Evolutionary conservation across 2,329 filamentous ascomycete species (phyloP).

Genomic region (Neocucurbitaria cava): DNA sequence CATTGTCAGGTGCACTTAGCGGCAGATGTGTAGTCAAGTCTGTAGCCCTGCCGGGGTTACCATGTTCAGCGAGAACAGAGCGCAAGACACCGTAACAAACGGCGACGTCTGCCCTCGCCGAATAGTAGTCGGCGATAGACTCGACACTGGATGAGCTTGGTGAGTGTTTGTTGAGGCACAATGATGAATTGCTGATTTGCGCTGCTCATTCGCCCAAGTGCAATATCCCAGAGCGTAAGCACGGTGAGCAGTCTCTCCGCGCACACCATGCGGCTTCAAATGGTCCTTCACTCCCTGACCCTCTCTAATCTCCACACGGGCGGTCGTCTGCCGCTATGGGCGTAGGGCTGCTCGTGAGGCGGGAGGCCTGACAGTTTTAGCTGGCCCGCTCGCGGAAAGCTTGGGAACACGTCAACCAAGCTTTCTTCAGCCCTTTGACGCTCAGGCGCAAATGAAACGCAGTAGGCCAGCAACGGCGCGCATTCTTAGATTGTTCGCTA

Average conservation of each 20-base stretch:
- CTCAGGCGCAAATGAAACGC: conserved; percentile 20
- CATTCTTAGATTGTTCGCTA: conserved; percentile 9
- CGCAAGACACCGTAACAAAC: conserved; percentile 6
- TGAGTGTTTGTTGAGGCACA: conserved; percentile 14
- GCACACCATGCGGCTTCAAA: conserved; percentile 28
- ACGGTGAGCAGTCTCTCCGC: conserved; percentile 42
- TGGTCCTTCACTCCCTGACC: conserved; percentile 26
- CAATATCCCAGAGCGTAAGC: conserved; percentile 40
- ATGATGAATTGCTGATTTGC: conserved; percentile 9
- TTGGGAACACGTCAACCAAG: conserved; percentile 42
- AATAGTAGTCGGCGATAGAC: conserved; percentile 15
- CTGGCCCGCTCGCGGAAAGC: conserved; percentile 29
- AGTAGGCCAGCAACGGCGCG: conserved; percentile 4
- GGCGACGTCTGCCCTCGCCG: conserved; percentile 13
- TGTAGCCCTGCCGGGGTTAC: conserved; percentile 16
- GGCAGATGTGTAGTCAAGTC: conserved; percentile 28
- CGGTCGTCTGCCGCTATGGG: conserved; percentile 28
- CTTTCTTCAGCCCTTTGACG: conserved; percentile 28
- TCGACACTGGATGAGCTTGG: conserved; percentile 6
- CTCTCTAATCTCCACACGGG: conserved; percentile 46
- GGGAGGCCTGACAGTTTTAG: conserved; percentile 36
- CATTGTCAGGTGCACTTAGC: conserved; percentile 23
- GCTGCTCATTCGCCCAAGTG: conserved; percentile 30
- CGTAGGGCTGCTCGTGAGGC: conserved; percentile 28
- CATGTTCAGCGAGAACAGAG: conserved; percentile 1